Base-by-base conservation (phyloP, 2,329 filamentous ascomycete species). In the Beauveria pseudobassiana region DNA sequence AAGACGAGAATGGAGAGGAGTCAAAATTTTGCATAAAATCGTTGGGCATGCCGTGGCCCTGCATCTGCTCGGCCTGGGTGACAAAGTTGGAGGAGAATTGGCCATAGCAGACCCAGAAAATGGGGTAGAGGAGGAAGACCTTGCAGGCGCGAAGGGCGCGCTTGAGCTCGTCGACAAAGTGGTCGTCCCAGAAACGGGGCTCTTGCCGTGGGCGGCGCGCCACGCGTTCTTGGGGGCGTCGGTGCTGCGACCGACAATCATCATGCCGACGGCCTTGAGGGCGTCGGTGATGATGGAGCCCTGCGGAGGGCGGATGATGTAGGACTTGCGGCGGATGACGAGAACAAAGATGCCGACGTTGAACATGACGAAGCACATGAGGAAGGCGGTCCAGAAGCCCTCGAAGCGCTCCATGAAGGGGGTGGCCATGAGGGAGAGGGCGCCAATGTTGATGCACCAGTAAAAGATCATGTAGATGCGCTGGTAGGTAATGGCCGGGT, bases 381-480 rank as follows among this genome's bases (percentile, higher is more conserved):
- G 76, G 64, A 75, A 91, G 2, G 85, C 87, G 1, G 80, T 80
- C 81, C 87, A 90, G 81, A 87, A 91, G 4, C 85, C 86, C 62
- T 86, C 73, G 67, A 87, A 80, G 62, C 82, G 76, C 72, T 92
- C 89, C 76, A 90, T 81, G 69, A 85, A 86, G 1, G 84, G 84
- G 0, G 86, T 90, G 7, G 82, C 85, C 66, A 91, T 80, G 59
- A 84, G 77, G 0, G 84, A 88, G 7, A 92, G 77, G 1, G 86
- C 83, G n/a, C 88, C 89, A 18, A 91, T 67, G 73, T 91, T 91
- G 70, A 91, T 90, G 74, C 84, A 87, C 71, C 81, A 80, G 74
- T 90, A 90, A 76, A 90, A 90, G 69, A 90, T 82, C 85, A 86
- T 88, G 77, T 88, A 90, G 64, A 90, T 85, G 53, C 85, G 80